Evolutionary conservation across 1,139 yeast species (phyloP).

Genomic region (Suhomyces guaymorum): DNA sequence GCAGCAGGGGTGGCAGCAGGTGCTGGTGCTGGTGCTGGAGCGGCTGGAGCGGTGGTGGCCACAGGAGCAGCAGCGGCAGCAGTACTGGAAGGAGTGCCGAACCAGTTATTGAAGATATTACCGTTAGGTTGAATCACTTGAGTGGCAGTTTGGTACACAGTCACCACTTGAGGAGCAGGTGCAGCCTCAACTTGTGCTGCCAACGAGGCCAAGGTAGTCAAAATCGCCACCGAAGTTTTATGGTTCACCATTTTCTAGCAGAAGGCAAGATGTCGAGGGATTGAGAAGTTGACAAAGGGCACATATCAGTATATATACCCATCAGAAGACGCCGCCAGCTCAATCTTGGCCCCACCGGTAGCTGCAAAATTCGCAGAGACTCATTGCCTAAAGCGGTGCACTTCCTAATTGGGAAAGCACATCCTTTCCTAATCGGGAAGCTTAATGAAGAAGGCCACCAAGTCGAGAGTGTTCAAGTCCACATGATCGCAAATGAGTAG

Average conservation of each 20-base stretch:
- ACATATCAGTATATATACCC: constrained; percentile 8
- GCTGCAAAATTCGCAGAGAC: constrained; percentile 5
- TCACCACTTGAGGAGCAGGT: constrained; percentile 22
- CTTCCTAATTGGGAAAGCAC: constrained; percentile 7
- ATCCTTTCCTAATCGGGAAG: neutral
- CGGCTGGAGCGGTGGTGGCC: constrained; percentile 10
- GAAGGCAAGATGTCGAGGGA: no score
- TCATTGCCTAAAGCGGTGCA: constrained; percentile 1
- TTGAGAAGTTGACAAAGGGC: no score
- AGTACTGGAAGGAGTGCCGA: neutral
- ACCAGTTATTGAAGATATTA: constrained; percentile 1
- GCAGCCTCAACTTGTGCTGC: constrained; percentile 15
- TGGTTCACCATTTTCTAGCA: constrained; percentile 1
- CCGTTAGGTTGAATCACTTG: constrained; percentile 7
- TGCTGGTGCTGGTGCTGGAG: constrained; percentile 12
- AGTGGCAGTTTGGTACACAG: constrained; percentile 10
- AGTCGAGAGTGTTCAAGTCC: no score
- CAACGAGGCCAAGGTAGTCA: constrained; percentile 7
- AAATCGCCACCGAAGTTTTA: constrained; percentile 4
- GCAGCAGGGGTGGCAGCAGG: constrained; percentile 2
- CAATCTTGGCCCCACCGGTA: no score
- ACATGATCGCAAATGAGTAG: no score
- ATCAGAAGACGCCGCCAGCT: no score
- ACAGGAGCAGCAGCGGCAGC: constrained; percentile 13
- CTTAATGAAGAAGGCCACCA: no score